Base-by-base conservation (phyloP, 148 eudicot genomes). In the Bassia scoparia region DNA sequence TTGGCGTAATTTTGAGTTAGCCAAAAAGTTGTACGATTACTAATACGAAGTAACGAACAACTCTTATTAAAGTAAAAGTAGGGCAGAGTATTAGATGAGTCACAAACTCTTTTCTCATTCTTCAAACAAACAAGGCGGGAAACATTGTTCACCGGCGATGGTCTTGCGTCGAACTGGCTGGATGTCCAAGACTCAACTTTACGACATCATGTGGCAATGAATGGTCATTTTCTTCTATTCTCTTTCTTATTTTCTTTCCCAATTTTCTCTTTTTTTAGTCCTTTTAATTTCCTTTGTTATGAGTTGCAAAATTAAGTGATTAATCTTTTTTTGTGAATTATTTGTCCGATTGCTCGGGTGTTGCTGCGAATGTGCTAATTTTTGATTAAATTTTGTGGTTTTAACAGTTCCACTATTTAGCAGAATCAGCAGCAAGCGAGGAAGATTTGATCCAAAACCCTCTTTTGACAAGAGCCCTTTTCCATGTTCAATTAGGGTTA, bases 141-240 rank as follows among this genome's bases (percentile, higher is more conserved):
- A 86, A 85, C 66, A n/a, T 88, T 79, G 70, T 2, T 85, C 31
- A 70, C 85, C 75, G 82, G 78, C 61, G 98, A 86, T 50, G 97
- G 87, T 18, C 23, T 90, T 20, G 72, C 96, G 66, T 37, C 86
- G 50, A 87, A 82, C 76, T 89, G 43, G 97, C 90, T 77, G 97
- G 96, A 87, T 94, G 92, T 88, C 98, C 3, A 91, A 88, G 63
- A 76, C 53, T 23, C 90, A 94, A 74, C 90, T 94, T 55, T 91
- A 91, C 80, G 98, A 91, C 27, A 87, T 94, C 61, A 94, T 94
- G 98, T 87, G 80, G 73, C 98, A 94, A 86, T 89, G 91, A 96
- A 94, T 89, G 93, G 98, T 77, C 61, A 17, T 18, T 33, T 31
- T 64, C 54, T 23, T 31, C 26, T 37, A 44, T 35, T 77, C 60